Percentiles rank a stretch among this genome's conserved stretches.
phyloP scores from a whole-genome alignment of 1,284 basidiomycete species.

The Coniophora puteana region DNA sequence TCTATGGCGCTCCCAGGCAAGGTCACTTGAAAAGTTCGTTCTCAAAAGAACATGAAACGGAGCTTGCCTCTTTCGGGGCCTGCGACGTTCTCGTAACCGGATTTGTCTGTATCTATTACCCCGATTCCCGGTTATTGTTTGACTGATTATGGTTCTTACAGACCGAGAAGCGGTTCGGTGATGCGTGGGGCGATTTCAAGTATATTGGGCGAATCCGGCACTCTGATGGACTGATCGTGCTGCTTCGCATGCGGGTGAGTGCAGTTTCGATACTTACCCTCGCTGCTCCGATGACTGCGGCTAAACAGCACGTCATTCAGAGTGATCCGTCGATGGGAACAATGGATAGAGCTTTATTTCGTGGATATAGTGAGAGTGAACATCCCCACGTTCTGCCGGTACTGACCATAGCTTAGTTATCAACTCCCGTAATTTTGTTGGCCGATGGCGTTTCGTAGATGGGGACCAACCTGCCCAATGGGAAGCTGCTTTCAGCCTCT shows the following conservation, averaged over 20 bases:
- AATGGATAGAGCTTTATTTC: slow-evolving; percentile 37
- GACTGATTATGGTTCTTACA: slow-evolving; percentile 25
- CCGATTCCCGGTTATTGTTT: slow-evolving; percentile 6
- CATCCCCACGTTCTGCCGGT: slow-evolving; percentile 1
- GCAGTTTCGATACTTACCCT: not conserved
- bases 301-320: slow-evolving; percentile 11
- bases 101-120: slow-evolving; percentile 30
- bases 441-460: slow-evolving; percentile 35
- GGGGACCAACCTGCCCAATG: slow-evolving; percentile 35
- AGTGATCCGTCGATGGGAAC: slow-evolving; percentile 24
- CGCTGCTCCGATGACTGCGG: slow-evolving; percentile 2
- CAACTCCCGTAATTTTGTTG: slow-evolving; percentile 47
- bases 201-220: slow-evolving; percentile 29
- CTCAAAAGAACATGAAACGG: slow-evolving; percentile 12
- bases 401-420: slow-evolving; percentile 31
- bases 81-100: slow-evolving; percentile 50
- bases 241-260: slow-evolving; percentile 39
- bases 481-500: slow-evolving; percentile 50
- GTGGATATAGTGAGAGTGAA: slow-evolving; percentile 39
- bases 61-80: slow-evolving; percentile 8
- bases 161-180: slow-evolving; percentile 42
- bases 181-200: slow-evolving; percentile 43
- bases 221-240: slow-evolving; percentile 32
- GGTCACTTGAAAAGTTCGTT: not conserved
- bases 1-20: slow-evolving; percentile 26